Conservation (phyloP, 2,329 filamentous ascomycete species). For the Aspergillus awamori region DNA sequence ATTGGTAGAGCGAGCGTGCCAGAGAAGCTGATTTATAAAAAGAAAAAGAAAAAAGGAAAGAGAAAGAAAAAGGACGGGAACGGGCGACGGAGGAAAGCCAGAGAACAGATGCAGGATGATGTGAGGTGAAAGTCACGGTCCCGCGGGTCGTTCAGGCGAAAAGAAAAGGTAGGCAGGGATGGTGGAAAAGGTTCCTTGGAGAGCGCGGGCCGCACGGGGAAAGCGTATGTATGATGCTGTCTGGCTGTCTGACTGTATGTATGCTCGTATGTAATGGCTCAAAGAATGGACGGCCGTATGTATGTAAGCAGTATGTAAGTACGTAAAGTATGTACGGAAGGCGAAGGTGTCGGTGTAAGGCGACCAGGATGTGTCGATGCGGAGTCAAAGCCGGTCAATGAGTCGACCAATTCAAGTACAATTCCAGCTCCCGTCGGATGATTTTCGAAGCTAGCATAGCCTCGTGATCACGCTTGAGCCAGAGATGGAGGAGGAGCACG, state of each 20-base stretch:
- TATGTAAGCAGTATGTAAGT: slow-evolving; percentile 21
- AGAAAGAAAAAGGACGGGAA: neutral
- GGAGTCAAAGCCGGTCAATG: slow-evolving; percentile 27
- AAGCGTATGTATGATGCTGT: slow-evolving; percentile 17
- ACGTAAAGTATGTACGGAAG: slow-evolving; percentile 13
- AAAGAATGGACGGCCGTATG: slow-evolving; percentile 13
- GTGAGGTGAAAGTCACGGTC: slow-evolving; percentile 31
- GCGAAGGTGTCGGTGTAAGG: slow-evolving; percentile 19
- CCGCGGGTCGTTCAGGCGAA: slow-evolving; percentile 22
- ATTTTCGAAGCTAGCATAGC: slow-evolving; percentile 38
- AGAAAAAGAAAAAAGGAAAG: slow-evolving; percentile 24
- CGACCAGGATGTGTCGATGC: slow-evolving; percentile 30
- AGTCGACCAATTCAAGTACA: slow-evolving; percentile 30
- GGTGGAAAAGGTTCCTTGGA: slow-evolving; percentile 6
- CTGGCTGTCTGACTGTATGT: slow-evolving; percentile 6
- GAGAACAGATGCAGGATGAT: slow-evolving; percentile 34
- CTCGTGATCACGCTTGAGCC: slow-evolving; percentile 31
- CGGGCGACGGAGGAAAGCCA: slow-evolving; percentile 13
- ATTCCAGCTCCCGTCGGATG: slow-evolving; percentile 33
- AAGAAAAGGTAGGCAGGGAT: slow-evolving; percentile 23
- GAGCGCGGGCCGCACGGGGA: neutral
- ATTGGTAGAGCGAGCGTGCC: slow-evolving; percentile 37
- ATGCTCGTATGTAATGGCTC: slow-evolving; percentile 15
- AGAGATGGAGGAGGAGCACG: slow-evolving; percentile 14
- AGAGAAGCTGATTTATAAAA: slow-evolving; percentile 28